Evolutionary conservation across 495 filamentous ascomycete species (phyloP), one percentile per base, ranked within the genome.

Genomic region (Talaromyces ruber): DNA sequence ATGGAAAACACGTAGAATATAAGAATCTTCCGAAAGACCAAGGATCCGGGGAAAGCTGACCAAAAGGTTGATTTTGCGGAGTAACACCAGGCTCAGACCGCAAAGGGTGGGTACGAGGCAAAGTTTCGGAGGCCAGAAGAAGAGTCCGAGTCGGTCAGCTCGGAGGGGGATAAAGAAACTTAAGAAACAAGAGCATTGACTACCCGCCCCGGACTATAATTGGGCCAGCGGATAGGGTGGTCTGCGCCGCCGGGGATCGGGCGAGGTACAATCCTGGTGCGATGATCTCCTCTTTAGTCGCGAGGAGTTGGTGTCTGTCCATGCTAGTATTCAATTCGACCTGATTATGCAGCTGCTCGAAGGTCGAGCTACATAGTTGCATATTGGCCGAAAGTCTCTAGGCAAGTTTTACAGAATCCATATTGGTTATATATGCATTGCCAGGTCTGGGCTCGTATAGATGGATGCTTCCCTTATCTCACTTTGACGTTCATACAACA

Each of bases 41-140:
- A 47, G 43, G 21, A 47, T 47, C 32, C 34, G 57, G 68, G 68
- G 65, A 67, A 66, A 59, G 63, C 61, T 67, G 65, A 51, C 64
- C 65, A 34, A 51, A 24, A 6, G 24, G 14, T 21, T 25, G 12
- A 54, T 54, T 47, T 47, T 47, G 43, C 43, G 43, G 43, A 47
- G 43, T 21, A 47, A 47, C n/a, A 21, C 16, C 7, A 39, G 12
- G 34, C 34, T 39, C 34, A 39, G 34, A 39, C 34, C 34, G 9
- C 43, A 47, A 47, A 47, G 6, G n/a, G 43, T 47, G 43, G 43
- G 12, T 47, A 47, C 43, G n/a, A 22, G 4, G 18, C 24, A 24
- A 14, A 12, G 18, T 2, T 52, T 54, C 51, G 51, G 51, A 54
- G 22, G 2, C 24, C 51, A 54, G 26, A 54, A 54, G 51, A 54